Conservation (phyloP, 306 rosid genomes). For the Cicer chorassanicum region DNA sequence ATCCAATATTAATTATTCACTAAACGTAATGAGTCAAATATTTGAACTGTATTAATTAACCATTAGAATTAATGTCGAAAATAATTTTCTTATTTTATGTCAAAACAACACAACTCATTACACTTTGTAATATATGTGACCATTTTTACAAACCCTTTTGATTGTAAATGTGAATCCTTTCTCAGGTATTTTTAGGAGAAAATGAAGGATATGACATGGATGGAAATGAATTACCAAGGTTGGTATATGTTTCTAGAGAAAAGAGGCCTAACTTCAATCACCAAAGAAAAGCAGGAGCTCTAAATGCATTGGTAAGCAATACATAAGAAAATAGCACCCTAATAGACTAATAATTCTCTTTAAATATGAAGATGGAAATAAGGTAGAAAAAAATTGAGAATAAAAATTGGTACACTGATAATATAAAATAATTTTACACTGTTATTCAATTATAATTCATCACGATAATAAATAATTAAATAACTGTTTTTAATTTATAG, state of each 20-base stretch:
- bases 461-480: no score
- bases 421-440: no score
- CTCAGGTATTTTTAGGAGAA: conserved; percentile 67
- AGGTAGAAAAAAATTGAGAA: not conserved
- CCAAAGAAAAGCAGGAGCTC: conserved; percentile 73
- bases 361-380: not conserved
- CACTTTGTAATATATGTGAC: not conserved
- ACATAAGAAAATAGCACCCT: not conserved
- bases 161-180: not conserved
- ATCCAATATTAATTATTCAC: no score
- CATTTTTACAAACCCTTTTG: not conserved
- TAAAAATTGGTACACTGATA: no score
- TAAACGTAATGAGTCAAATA: no score
- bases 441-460: no score
- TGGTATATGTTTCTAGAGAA: conserved; percentile 79
- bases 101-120: no score
- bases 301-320: conserved; percentile 68
- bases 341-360: not conserved
- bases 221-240: conserved; percentile 65
- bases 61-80: no score
- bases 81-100: no score
- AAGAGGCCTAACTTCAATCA: conserved; percentile 68
- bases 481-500: no score
- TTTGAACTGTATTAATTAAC: no score
- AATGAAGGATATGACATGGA: conserved; percentile 59